Base-by-base conservation (phyloP, 2,329 filamentous ascomycete genomes). In the Spiromastix sp. region DNA sequence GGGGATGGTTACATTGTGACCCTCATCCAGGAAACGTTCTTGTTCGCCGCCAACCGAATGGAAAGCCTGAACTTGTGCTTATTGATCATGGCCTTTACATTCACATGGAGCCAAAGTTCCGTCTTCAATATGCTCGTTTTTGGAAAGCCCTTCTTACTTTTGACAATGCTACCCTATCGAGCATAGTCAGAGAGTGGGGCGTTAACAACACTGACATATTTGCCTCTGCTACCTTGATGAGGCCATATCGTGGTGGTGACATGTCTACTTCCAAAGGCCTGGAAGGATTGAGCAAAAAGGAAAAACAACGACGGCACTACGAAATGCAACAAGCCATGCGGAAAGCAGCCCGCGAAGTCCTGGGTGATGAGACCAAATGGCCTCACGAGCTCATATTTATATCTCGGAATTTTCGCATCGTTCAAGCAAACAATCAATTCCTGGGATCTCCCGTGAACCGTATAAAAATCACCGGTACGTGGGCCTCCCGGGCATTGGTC, bases 11-110 rank as follows among this genome's bases (percentile, higher is more conserved):
- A 0, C 89, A 98, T 64, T 95, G 89, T 62, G 91, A 98, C 56
- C 91, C 91, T 7, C 91, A 98, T 54, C 91, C 91, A 1, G 89
- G 89, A 18, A 98, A 98, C 62, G 91, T 96, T 57, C 94, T 98
- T 63, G 81, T 96, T 52, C 81, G 91, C 6, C 80, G 91, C 6
- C 69, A 85, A 11, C 82, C 86, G 1, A 79, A 71, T 28, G 89
- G 89, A n/a, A 72, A 77, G 28, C 72, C 89, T 1, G 86, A 98
- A 63, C 72, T 98, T 19, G 89, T 96, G 1, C 77, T 98, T 22
- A 94, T 98, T 54, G 91, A 98, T 59, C 91, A 98, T 59, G 91
- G 91, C 0, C 75, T 98, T 4, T 98, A 98, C 63, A 85, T 96
- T 37, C 81, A 84, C 58, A 91, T 96, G 83, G 70, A 75, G 16